Base-by-base conservation (phyloP, 1,284 basidiomycete genomes). In the Mycosarcoma mackinlayi region DNA sequence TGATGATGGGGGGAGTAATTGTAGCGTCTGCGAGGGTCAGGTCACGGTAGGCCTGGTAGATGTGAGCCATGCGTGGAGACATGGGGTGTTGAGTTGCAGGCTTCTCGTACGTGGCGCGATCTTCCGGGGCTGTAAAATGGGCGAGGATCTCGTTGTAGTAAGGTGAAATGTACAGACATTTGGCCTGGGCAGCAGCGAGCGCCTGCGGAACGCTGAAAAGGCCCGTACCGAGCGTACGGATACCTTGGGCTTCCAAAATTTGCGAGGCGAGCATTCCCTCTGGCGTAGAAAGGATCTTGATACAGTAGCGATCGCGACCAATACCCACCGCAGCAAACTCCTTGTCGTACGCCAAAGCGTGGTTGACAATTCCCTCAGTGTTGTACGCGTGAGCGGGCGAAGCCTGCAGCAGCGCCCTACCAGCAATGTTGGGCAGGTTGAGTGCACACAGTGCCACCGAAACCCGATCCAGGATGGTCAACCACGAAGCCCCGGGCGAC, bases 271-370 rank as follows among this genome's bases (percentile, higher is more conserved):
- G 71, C 51, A 83, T 77, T 31, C 79, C 82, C 7, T 81, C 73
- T 8, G 77, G 77, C 7, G 83, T 83, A 31, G 75, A 59, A 30
- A 82, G 83, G 41, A 83, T 76, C 67, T 83, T 83, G 75, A 83
- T 80, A 62, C 77, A 79, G 71, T 75, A 82, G 30, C 77, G 65
- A 35, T 82, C 79, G 34, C 71, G 30, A 8, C 42, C 35, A 38
- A 62, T 63, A 1, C 59, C 66, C 16, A 25, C 44, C 2, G 45
- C 47, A 2, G 47, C 56, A 13, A 66, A 66, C 42, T 66, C 56
- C 47, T 41, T 34, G 18, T 47, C 56, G 42, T 66, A 66, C 6
- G 56, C 52, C n/a, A 59, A 44, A 11, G 63, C 63, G 23, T 66
- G 63, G 2, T 37, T 31, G 14, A 66, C 56, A 34, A 66, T 66